A percentile compares a stretch with the other conserved stretches of the same genome.
These are phyloP conservation scores for Aulographum hederae DNA, from an alignment of 2,329 filamentous ascomycete species.

Conservation along the genomic window DNA sequence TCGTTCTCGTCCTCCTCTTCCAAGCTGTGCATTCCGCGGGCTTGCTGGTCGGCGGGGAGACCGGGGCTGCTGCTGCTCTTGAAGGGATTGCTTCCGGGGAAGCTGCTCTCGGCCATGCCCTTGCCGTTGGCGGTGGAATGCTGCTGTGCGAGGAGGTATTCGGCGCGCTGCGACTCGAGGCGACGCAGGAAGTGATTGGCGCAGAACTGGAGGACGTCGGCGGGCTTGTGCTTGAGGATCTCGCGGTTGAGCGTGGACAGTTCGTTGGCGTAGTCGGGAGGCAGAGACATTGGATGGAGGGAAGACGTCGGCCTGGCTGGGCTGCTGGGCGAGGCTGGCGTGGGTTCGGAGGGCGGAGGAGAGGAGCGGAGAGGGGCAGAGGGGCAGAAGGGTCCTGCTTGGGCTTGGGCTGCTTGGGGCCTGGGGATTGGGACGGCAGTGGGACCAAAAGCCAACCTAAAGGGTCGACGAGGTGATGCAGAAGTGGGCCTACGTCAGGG, in stretches of 20 bases:
- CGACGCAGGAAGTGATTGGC: constrained; percentile 48
- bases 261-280: constrained; percentile 25
- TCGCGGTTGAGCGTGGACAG: constrained; percentile 45
- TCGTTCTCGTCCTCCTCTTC: constrained; percentile 72
- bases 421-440: too few species aligned
- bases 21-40: constrained; percentile 38
- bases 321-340: too few species aligned
- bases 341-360: too few species aligned
- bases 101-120: constrained; percentile 50
- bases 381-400: too few species aligned
- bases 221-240: constrained; percentile 37
- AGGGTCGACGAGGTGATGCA: too few species aligned
- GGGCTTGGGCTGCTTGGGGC: too few species aligned
- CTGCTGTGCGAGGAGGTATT: constrained; percentile 32
- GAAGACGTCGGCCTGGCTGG: too few species aligned
- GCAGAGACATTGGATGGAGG: constrained; percentile 1
- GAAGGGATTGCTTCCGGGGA: constrained; percentile 67
- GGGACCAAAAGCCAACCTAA: too few species aligned
- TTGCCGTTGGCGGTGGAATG: constrained; percentile 23
- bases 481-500: too few species aligned
- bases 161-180: constrained; percentile 44
- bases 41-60: constrained; percentile 10
- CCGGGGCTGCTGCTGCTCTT: constrained; percentile 25
- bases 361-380: too few species aligned
- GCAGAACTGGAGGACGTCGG: constrained; percentile 52